Evolutionary conservation across 2,329 filamentous ascomycete genomes (phyloP).

Genomic region (Ilyonectria robusta): DNA sequence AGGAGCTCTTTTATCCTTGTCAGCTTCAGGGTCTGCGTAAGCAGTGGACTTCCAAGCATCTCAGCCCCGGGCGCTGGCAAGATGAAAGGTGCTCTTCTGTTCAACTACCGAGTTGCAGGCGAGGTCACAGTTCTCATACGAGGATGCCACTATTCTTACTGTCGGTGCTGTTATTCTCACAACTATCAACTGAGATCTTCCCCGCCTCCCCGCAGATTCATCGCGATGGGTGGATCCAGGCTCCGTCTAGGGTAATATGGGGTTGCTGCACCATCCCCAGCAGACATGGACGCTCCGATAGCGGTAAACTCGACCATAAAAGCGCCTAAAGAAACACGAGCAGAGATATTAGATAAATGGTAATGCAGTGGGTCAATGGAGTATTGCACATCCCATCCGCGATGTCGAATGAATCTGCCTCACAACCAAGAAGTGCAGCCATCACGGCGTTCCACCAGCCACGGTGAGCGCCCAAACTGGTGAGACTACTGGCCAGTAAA

Average conservation of each 20-base stretch:
- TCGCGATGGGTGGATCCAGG: background rate
- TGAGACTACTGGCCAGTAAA: no score
- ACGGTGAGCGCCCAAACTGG: no score
- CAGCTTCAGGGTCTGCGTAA: background rate
- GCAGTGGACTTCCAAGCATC: background rate
- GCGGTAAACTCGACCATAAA: no score
- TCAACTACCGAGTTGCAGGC: background rate
- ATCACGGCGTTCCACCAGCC: no score
- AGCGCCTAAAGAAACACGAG: no score
- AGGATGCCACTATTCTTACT: background rate
- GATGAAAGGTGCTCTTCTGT: background rate
- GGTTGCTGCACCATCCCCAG: no score
- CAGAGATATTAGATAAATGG: no score
- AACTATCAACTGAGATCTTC: background rate
- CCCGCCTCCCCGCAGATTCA: background rate
- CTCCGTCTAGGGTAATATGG: no score
- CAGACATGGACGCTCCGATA: no score
- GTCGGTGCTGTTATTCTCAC: no score
- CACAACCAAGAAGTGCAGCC: no score
- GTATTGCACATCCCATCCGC: background rate
- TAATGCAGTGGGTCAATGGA: background rate
- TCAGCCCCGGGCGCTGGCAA: background rate
- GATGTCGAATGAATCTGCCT: no score
- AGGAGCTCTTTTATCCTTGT: background rate
- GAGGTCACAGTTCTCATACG: background rate